Conservation (phyloP, 1,139 yeast species). For the Candida sanyaensis region DNA sequence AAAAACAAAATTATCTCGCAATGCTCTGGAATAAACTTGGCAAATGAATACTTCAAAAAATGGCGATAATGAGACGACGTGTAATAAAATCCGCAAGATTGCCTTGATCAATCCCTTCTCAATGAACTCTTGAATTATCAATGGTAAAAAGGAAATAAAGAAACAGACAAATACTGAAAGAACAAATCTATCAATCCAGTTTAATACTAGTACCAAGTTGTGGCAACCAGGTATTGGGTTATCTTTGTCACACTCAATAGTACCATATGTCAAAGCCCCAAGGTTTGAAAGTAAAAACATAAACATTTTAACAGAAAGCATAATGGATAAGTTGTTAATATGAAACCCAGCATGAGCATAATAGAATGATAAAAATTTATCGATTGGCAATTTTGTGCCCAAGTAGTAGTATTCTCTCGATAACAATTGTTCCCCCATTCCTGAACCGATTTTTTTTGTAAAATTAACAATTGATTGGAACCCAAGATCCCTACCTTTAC, state of each 20-base stretch:
- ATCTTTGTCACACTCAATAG: conserved; percentile 56
- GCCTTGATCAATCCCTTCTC: conserved; percentile 78
- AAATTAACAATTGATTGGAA: conserved; percentile 82
- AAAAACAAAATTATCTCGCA: conserved; percentile 65
- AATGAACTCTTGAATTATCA: conserved; percentile 74
- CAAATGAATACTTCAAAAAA: conserved; percentile 87
- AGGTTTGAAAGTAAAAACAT: conserved; percentile 67
- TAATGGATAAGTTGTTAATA: conserved; percentile 76
- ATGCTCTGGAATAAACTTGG: conserved; percentile 74
- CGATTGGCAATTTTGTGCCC: conserved; percentile 78
- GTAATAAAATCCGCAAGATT: conserved; percentile 56
- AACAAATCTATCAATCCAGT: conserved; percentile 82
- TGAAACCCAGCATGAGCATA: conserved; percentile 95
- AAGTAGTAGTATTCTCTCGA: conserved; percentile 83
- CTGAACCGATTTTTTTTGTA: conserved; percentile 89
- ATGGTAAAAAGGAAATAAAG: conserved; percentile 79
- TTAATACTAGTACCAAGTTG: conserved; percentile 69
- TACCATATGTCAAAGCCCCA: conserved; percentile 65
- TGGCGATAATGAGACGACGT: conserved; percentile 74
- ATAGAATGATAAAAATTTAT: conserved; percentile 78
- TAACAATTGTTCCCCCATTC: conserved; percentile 90
- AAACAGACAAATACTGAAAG: conserved; percentile 82
- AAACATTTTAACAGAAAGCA: conserved; percentile 71
- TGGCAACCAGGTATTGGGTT: conserved; percentile 72
- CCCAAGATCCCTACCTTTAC: conserved; percentile 89